Evolutionary conservation across 768 basidiomycete genomes (phyloP).

Genomic region (Termitomyces sp.): DNA sequence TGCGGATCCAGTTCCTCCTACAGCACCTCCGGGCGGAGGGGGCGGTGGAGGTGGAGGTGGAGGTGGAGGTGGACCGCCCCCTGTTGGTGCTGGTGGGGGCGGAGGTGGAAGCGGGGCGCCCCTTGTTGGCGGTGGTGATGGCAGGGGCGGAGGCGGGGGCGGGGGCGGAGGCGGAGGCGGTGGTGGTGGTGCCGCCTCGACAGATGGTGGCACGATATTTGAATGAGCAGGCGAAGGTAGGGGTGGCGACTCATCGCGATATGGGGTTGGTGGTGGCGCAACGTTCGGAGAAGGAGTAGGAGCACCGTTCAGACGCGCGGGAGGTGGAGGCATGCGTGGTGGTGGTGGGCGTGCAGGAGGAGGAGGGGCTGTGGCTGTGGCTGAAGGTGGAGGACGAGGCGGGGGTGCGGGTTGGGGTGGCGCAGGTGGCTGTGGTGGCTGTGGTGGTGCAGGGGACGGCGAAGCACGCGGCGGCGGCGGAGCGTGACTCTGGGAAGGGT

Average conservation of each 20-base stretch:
- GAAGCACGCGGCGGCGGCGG: slow-evolving; percentile 16
- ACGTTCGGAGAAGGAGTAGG: slow-evolving; percentile 9
- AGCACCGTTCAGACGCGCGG: slow-evolving; percentile 6
- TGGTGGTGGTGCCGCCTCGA: slow-evolving; percentile 14
- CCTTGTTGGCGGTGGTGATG: slow-evolving; percentile 21
- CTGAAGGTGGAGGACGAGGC: slow-evolving; percentile 5
- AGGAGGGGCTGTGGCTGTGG: slow-evolving; percentile 12
- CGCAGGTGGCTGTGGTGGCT: slow-evolving; percentile 11
- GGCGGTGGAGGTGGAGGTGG: slow-evolving; percentile 41
- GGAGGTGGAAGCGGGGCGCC: slow-evolving; percentile 28
- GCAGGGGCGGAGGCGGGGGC: slow-evolving; percentile 24
- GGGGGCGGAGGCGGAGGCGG: slow-evolving; percentile 20
- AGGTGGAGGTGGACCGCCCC: slow-evolving; percentile 36
- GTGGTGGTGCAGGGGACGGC: slow-evolving; percentile 10
- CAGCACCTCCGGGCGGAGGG: slow-evolving; percentile 24
- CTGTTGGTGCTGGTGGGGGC: slow-evolving; percentile 14
- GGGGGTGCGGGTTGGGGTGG: slow-evolving; percentile 12
- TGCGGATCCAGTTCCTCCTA: neutral
- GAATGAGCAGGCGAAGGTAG: slow-evolving; percentile 19
- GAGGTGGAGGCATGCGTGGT: slow-evolving; percentile 20
- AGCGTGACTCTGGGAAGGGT: slow-evolving; percentile 19
- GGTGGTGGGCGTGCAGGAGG: slow-evolving; percentile 18
- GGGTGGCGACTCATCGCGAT: slow-evolving; percentile 17
- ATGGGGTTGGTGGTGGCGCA: slow-evolving; percentile 21
- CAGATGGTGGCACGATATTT: neutral